A percentile compares a stretch with the other conserved stretches of the same genome.
phyloP scores from a whole-genome alignment of 192 early-diverging fungal species.

The Coemansia sp. region DNA sequence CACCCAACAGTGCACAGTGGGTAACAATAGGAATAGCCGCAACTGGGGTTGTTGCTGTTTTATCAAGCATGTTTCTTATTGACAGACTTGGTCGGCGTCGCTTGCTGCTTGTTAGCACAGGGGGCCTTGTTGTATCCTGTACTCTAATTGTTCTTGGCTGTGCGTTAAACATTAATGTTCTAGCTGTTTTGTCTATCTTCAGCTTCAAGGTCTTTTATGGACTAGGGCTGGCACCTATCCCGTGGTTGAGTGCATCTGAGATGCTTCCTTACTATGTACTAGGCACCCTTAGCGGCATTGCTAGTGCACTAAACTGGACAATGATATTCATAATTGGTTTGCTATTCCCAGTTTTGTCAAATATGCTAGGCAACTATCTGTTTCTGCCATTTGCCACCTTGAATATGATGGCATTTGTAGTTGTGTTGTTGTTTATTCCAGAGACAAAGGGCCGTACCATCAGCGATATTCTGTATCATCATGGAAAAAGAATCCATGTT shows the following conservation, averaged over 20 bases:
- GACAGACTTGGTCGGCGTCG: slow-evolving; percentile 67
- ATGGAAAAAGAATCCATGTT: slow-evolving; percentile 34
- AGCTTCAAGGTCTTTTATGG: slow-evolving; percentile 68
- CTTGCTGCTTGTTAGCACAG: slow-evolving; percentile 61
- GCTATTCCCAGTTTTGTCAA: slow-evolving; percentile 52
- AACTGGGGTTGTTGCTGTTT: slow-evolving; percentile 30
- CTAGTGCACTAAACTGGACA: slow-evolving; percentile 72
- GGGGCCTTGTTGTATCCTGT: slow-evolving; percentile 57
- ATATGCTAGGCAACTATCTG: slow-evolving; percentile 26
- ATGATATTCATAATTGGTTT: slow-evolving; percentile 58
- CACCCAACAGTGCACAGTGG: slow-evolving; percentile 45
- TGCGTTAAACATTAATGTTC: slow-evolving; percentile 25
- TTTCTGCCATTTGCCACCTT: slow-evolving; percentile 66
- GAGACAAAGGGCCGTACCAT: slow-evolving; percentile 74
- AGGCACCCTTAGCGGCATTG: slow-evolving; percentile 63
- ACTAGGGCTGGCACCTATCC: slow-evolving; percentile 74
- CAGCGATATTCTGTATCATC: slow-evolving; percentile 54
- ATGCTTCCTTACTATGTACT: slow-evolving; percentile 71
- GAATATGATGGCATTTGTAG: slow-evolving; percentile 57
- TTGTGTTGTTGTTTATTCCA: slow-evolving; percentile 65
- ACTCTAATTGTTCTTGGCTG: slow-evolving; percentile 60
- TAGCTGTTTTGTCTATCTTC: slow-evolving; percentile 60
- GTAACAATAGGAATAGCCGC: slow-evolving; percentile 44
- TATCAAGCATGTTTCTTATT: slow-evolving; percentile 53
- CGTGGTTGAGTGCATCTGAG: slow-evolving; percentile 77